Percentiles rank a stretch among this genome's conserved stretches.
Conservation (phyloP, 306 rosid species). For the Chamaecrista fasciculata region DNA sequence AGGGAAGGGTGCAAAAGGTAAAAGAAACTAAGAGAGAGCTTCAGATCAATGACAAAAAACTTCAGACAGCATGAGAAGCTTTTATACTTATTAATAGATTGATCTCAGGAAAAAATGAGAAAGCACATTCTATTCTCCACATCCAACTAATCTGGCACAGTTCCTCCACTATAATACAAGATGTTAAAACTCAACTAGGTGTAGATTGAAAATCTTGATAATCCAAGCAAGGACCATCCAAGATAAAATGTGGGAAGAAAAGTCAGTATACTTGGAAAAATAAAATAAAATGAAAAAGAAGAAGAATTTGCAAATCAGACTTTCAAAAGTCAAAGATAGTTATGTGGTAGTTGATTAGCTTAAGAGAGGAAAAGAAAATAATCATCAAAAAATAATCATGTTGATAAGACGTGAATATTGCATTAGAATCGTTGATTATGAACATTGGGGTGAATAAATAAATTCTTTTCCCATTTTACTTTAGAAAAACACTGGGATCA, state of each 20-base stretch:
- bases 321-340: neutral
- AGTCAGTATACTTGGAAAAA: neutral
- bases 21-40: slow-evolving; percentile 10
- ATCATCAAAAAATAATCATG: too few relatives aligned
- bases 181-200: neutral
- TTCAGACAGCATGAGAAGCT: slow-evolving; percentile 11
- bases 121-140: slow-evolving; percentile 6
- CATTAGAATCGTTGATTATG: neutral
- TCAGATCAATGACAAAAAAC: slow-evolving; percentile 6
- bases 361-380: neutral
- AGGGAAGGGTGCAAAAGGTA: neutral
- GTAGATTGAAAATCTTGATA: neutral
- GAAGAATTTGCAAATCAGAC: neutral
- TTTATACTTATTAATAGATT: slow-evolving; percentile 4
- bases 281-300: too few relatives aligned
- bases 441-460: neutral
- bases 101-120: neutral
- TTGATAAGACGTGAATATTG: neutral
- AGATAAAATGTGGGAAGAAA: neutral
- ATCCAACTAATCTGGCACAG: slow-evolving; percentile 13
- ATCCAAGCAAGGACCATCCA: neutral
- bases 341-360: neutral
- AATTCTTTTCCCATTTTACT: too few relatives aligned
- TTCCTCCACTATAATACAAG: neutral
- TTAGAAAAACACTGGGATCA: neutral